Percentiles rank a stretch among this genome's conserved stretches.
Conservation (phyloP, 2,329 filamentous ascomycete species). For the Fusarium sp. region DNA sequence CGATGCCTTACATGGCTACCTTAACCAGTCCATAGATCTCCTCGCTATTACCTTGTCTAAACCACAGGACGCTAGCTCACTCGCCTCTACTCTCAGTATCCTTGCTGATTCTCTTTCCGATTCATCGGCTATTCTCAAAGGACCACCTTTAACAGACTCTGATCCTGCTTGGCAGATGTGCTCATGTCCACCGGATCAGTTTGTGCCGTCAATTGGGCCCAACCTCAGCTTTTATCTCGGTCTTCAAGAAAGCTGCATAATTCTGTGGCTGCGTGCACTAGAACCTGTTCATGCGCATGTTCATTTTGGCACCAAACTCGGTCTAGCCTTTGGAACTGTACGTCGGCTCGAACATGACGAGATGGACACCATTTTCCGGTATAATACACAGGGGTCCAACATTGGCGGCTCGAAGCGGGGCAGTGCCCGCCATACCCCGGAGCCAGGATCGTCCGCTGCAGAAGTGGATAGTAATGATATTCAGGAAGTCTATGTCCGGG, state of each 20-base stretch:
- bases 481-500: constrained; percentile 80
- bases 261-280: constrained; percentile 75
- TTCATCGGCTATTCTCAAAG: constrained; percentile 63
- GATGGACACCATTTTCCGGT: constrained; percentile 79
- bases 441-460: constrained; percentile 31
- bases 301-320: constrained; percentile 73
- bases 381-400: constrained; percentile 50
- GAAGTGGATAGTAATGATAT: constrained; percentile 37
- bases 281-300: constrained; percentile 72
- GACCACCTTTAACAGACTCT: constrained; percentile 55
- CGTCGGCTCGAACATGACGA: constrained; percentile 80
- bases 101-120: constrained; percentile 64
- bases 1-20: constrained; percentile 75
- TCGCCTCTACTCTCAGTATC: constrained; percentile 65
- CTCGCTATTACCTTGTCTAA: constrained; percentile 76
- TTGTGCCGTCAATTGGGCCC: constrained; percentile 57
- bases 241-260: constrained; percentile 74
- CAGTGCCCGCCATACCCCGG: constrained; percentile 39
- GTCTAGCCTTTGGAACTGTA: constrained; percentile 72
- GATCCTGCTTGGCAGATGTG: constrained; percentile 56
- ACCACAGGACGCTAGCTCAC: constrained; percentile 66
- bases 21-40: constrained; percentile 85
- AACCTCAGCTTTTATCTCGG: constrained; percentile 79
- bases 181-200: constrained; percentile 56
- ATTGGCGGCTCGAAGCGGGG: constrained; percentile 39